A percentile compares a stretch with the other conserved stretches of the same genome.
These are phyloP conservation scores for Neurospora intermedia DNA, from an alignment of 495 filamentous ascomycete genomes.

Conservation along the genomic window DNA sequence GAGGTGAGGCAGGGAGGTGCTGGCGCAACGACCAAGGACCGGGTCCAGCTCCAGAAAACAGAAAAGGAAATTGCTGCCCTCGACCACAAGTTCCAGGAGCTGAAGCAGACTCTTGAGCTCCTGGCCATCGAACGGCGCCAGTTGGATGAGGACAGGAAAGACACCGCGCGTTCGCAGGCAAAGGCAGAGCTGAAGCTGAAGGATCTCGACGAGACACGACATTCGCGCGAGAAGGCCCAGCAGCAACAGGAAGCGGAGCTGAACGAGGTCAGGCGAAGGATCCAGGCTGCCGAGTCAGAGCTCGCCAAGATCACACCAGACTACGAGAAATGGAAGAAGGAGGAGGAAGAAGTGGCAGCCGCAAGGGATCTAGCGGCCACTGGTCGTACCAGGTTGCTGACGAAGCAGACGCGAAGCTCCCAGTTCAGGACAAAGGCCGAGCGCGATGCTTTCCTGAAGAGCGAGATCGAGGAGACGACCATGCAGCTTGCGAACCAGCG, in stretches of 20 bases:
- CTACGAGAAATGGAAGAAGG: constrained; percentile 59
- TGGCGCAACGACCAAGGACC: constrained; percentile 72
- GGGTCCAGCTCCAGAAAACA: constrained; percentile 63
- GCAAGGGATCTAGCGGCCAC: constrained; percentile 68
- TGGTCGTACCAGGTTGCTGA: constrained; percentile 68
- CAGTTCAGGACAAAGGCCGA: constrained; percentile 82
- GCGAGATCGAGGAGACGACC: constrained; percentile 74
- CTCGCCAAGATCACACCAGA: constrained; percentile 60
- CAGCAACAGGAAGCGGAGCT: constrained; percentile 63
- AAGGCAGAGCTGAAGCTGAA: constrained; percentile 81
- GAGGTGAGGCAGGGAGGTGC: constrained; percentile 68
- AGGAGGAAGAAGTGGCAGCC: constrained; percentile 58
- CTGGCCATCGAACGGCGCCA: constrained; percentile 79
- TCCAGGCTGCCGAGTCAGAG: constrained; percentile 64
- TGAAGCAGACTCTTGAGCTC: constrained; percentile 74
- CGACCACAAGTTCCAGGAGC: constrained; percentile 64
- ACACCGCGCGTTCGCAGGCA: constrained; percentile 62
- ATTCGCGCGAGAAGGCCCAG: constrained; percentile 60
- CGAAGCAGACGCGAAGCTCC: constrained; percentile 85
- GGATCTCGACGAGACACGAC: constrained; percentile 66
- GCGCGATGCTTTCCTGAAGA: constrained; percentile 71
- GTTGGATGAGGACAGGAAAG: constrained; percentile 80
- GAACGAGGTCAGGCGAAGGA: constrained; percentile 59
- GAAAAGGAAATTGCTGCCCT: constrained; percentile 71
- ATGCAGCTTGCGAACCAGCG: constrained; percentile 65